These are phyloP conservation scores for Rhizopogon vinicolor DNA, from an alignment of 768 basidiomycete genomes.

Conservation along the genomic window DNA sequence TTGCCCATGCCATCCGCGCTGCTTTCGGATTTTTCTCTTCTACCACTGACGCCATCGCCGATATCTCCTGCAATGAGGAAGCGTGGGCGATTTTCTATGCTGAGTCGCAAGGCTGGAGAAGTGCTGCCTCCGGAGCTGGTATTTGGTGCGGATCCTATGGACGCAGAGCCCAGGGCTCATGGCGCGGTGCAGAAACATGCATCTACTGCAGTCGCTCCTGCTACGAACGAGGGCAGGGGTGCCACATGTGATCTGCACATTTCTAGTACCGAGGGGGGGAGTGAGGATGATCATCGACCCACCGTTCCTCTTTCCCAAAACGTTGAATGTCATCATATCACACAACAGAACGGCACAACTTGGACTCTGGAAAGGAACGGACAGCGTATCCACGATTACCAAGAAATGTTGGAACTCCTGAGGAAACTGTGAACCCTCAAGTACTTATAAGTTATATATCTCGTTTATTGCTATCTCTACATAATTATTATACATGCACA, in stretches of 20 bases:
- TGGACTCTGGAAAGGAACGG: slow-evolving; percentile 39
- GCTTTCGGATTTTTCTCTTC: background rate
- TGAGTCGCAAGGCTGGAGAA: slow-evolving; percentile 31
- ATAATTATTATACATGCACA: background rate
- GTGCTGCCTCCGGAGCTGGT: slow-evolving; percentile 21
- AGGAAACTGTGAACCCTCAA: slow-evolving; percentile 22
- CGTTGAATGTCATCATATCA: background rate
- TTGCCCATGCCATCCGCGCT: background rate
- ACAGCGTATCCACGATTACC: slow-evolving; percentile 29
- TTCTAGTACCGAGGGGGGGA: slow-evolving; percentile 1
- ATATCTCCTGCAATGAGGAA: slow-evolving; percentile 26
- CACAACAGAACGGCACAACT: slow-evolving; percentile 23
- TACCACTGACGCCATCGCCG: slow-evolving; percentile 11
- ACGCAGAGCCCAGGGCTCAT: background rate
- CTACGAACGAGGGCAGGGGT: background rate
- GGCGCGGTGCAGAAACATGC: background rate
- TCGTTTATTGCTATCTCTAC: background rate
- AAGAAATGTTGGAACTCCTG: slow-evolving; percentile 29
- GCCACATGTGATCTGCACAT: background rate
- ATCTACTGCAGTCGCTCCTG: background rate
- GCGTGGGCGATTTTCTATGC: slow-evolving; percentile 25
- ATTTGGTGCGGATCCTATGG: background rate
- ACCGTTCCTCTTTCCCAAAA: background rate
- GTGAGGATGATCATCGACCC: background rate
- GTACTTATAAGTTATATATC: background rate